Base-by-base conservation (phyloP, 352 stramenopile species). In the Pythium brassicae region DNA sequence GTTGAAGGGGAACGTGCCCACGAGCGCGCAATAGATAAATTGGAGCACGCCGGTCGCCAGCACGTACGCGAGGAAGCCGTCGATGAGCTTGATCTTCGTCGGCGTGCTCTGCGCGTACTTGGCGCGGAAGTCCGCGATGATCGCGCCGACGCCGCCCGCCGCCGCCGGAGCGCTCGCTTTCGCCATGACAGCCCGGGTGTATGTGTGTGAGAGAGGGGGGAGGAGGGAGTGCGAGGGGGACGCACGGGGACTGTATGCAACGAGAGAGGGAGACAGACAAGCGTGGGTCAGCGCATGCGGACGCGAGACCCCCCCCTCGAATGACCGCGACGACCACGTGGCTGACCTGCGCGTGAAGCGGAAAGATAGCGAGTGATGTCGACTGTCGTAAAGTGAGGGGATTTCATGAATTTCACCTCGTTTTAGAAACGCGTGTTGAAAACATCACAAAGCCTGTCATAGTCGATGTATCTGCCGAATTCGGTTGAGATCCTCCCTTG, bases 1-100 rank as follows among this genome's bases (percentile, higher is more conserved):
- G 71, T 97, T 97, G 75, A 97, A 97, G 25, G 88, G 88, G 71
- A 96, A 97, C 34, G 71, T 95, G 53, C 88, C 88, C 15, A 97
- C 87, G 46, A 96, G 69, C 56, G 76, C 51, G 71, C 87, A 96
- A 83, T 97, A 97, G 66, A 95, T 74, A 81, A 96, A 95, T 78
- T 97, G 87, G 55, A 94, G 82, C 50, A 93, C 74, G 53, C 87
- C 88, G 52, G 88, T 96, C 26, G 76, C 72, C 55, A 96, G 65
- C 52, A 95, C 83, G 69, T 96, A 97, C 55, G 77, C 84, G 20
- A 97, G 82, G 65, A 96, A 97, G 50, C 84, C 81, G 69, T 97
- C 88, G 61, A 97, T 90, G 42, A 97, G 74, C 72, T 94, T 91
- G 65, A 94, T 80, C 78, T 94, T 92, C 69, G 78, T 90, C 51